Base-by-base conservation (phyloP, 2,329 filamentous ascomycete species). In the Colletotrichum lentis region DNA sequence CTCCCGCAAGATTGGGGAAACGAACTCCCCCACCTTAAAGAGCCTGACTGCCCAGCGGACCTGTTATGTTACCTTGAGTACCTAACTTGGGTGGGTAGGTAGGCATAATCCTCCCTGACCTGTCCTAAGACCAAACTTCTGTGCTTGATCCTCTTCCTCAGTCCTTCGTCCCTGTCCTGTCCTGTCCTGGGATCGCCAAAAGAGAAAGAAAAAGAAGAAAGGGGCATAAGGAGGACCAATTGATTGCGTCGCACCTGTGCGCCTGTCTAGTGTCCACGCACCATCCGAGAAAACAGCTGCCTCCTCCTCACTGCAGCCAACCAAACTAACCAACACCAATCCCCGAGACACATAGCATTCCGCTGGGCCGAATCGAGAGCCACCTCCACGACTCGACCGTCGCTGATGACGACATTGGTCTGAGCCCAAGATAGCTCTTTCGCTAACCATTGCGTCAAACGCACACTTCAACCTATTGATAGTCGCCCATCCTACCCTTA, bases 321-420 rank as follows among this genome's bases (percentile, higher is more conserved):
- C 56, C 4, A 49, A 24, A 24, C 24, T 24, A 24, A 24, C 7
- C 24, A 18, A 47, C 8, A 43, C 20, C 58, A 39, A 50, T 46
- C 22, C 24, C 43, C 64, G 27, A 57, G 52, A 52, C 47, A 55
- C 58, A 46, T 56, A 58, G 20, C 64, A 67, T 67, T 67, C 54
- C 43, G 59, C 49, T 53, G 54, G 35, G 14, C 62, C 65, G 16
- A 68, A 50, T 61, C 37, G 50, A 50, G 55, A 52, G 50, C 47
- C 62, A 50, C 55, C 55, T 31, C 50, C 55, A 49, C 65, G 47
- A 64, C 53, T 50, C 41, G 54, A 24, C 53, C 53, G 41, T 27
- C 35, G 35, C 41, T 41, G 41, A 68, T 68, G 62, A 68, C 62
- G 65, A 65, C 65, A 68, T 65, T 60, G 55, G 62, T 68, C 61